Conservation (phyloP, 2,329 filamentous ascomycete genomes). For the Emergomyces orientalis region DNA sequence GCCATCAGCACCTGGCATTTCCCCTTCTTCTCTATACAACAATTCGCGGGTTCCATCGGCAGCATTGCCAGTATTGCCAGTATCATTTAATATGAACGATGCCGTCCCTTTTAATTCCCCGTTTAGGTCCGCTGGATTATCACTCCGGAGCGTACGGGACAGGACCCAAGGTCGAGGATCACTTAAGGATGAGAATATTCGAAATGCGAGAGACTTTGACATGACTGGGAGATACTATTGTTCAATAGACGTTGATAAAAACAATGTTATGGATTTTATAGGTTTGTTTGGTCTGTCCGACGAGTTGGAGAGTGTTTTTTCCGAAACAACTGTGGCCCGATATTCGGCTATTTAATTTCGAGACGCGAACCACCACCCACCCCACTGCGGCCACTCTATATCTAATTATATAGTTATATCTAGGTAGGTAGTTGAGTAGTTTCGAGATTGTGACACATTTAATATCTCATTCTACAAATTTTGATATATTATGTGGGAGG, state of each 20-base stretch:
- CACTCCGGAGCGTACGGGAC: slow-evolving; percentile 32
- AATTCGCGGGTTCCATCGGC: slow-evolving; percentile 24
- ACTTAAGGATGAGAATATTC: slow-evolving; percentile 25
- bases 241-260: background rate
- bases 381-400: too few species aligned
- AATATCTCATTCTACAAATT: too few species aligned
- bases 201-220: slow-evolving; percentile 12
- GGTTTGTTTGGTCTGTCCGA: background rate
- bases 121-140: slow-evolving; percentile 34
- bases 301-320: too few species aligned
- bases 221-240: background rate
- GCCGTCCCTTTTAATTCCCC: slow-evolving; percentile 35
- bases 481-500: too few species aligned
- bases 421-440: too few species aligned
- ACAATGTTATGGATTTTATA: background rate
- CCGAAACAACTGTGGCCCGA: background rate
- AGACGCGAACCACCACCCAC: too few species aligned
- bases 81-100: slow-evolving; percentile 26
- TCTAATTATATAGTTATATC: too few species aligned
- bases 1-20: slow-evolving; percentile 26
- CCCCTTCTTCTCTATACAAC: slow-evolving; percentile 37
- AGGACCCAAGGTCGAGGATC: slow-evolving; percentile 28
- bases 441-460: too few species aligned
- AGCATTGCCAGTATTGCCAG: slow-evolving; percentile 16
- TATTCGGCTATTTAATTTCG: background rate